Evolutionary conservation across 192 early-diverging fungal species (phyloP), one percentile per base, ranked within the genome.

Genomic region (Piromyces finnis): DNA sequence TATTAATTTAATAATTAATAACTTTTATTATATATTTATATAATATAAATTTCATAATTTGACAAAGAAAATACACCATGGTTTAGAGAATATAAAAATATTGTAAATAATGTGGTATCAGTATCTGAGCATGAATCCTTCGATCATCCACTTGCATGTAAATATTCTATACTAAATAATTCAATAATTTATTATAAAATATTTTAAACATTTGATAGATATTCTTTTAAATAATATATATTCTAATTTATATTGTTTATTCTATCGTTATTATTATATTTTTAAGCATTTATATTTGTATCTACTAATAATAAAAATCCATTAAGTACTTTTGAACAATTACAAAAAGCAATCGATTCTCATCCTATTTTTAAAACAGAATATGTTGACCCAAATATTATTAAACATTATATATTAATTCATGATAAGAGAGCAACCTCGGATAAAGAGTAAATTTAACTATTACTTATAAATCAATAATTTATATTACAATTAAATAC

Each of bases 121-220:
- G 85, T 90, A 15, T 91, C 94, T 0, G 96, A 98, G 81, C 95
- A 98, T 81, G 95, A 97, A 83, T 91, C 94, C 11, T 97, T 99
- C 82, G 92, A 95, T 77, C 96, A 98, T 84, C 97, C 97, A 3
- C 92, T 97, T 9, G 95, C 94, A 30, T 94, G 94, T 83, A 84
- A 78, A 83, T 79, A 17, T n/a, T n/a, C n/a, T n/a, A n/a, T n/a
- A n/a, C n/a, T n/a, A n/a, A n/a, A n/a, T n/a, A n/a, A n/a, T n/a
- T n/a, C 9, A 35, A 35, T 35, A 35, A 35, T 7, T 15, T n/a
- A n/a, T n/a, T n/a, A n/a, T n/a, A n/a, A n/a, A n/a, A n/a, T n/a
- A n/a, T n/a, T n/a, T n/a, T n/a, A n/a, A n/a, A n/a, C n/a, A n/a
- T n/a, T n/a, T n/a, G n/a, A n/a, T n/a, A n/a, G n/a, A n/a, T n/a